phyloP scores from a whole-genome alignment of 2,329 filamentous ascomycete genomes.

The Pyricularia pennisetigena region DNA sequence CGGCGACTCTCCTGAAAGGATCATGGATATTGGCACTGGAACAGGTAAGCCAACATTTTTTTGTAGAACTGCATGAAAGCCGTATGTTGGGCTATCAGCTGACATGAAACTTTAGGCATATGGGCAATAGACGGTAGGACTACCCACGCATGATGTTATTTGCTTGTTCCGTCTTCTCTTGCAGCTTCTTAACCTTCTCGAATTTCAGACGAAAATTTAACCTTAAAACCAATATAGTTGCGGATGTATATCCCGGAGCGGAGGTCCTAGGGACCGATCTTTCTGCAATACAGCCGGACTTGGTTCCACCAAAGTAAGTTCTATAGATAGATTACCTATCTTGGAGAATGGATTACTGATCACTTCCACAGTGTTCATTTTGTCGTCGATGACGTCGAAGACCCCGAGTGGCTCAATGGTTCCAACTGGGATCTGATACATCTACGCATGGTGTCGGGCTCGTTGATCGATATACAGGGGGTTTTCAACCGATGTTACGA shows the following conservation, averaged over 20 bases:
- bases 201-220: not conserved
- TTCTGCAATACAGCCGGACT: slow-evolving; percentile 34
- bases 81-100: not conserved
- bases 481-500: slow-evolving; percentile 30
- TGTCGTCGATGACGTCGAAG: slow-evolving; percentile 52
- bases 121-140: slow-evolving; percentile 26
- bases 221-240: not conserved
- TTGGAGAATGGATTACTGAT: not conserved
- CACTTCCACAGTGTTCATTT: slow-evolving; percentile 31
- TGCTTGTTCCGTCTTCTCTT: not conserved
- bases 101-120: slow-evolving; percentile 20
- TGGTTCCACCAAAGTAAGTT: slow-evolving; percentile 41
- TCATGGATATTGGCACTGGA: slow-evolving; percentile 39
- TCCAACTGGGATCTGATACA: slow-evolving; percentile 46
- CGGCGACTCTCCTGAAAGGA: slow-evolving; percentile 26
- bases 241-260: slow-evolving; percentile 28
- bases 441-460: slow-evolving; percentile 37
- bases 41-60: slow-evolving; percentile 22
- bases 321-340: too few relatives aligned
- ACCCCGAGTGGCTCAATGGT: slow-evolving; percentile 41
- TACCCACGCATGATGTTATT: not conserved
- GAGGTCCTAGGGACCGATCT: slow-evolving; percentile 31
- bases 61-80: not conserved
- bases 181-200: not conserved
- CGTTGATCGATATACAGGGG: slow-evolving; percentile 39